A percentile compares a stretch with the other conserved stretches of the same genome.
phyloP scores from a whole-genome alignment of 768 basidiomycete species.

The Agaricus blazei region DNA sequence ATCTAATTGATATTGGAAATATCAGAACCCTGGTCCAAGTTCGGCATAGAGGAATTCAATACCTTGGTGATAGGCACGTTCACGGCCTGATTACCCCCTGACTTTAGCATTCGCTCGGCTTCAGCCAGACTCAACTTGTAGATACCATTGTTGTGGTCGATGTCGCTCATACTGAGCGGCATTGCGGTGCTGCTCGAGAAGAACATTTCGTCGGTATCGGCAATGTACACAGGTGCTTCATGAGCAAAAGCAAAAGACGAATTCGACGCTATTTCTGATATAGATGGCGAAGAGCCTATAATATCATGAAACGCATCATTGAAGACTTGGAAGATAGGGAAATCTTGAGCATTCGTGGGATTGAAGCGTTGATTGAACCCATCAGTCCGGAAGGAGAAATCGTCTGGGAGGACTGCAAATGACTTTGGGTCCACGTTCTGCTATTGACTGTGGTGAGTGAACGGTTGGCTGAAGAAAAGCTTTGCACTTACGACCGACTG shows the following conservation, averaged over 20 bases:
- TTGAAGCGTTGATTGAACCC: conserved; percentile 45
- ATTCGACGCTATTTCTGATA: conserved; percentile 56
- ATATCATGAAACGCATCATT: conserved; percentile 48
- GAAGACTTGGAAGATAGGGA: conserved; percentile 56
- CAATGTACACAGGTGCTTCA: conserved; percentile 68
- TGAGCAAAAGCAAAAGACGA: conserved; percentile 69
- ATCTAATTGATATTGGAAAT: conserved; percentile 32
- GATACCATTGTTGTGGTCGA: conserved; percentile 59
- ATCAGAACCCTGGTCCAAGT: neutral
- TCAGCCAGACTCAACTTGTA: conserved; percentile 58
- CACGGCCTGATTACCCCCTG: conserved; percentile 26
- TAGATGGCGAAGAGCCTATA: conserved; percentile 51
- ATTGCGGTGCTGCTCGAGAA: conserved; percentile 72
- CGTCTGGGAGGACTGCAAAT: conserved; percentile 48
- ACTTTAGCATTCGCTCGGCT: conserved; percentile 40
- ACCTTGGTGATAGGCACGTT: conserved; percentile 46
- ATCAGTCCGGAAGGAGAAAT: conserved; percentile 32
- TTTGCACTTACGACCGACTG: no score
- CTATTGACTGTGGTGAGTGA: no score
- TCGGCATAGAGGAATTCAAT: neutral
- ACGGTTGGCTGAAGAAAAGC: no score
- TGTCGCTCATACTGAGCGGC: conserved; percentile 53
- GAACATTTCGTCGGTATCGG: conserved; percentile 64
- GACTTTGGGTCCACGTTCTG: conserved; percentile 48
- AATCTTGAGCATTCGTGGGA: conserved; percentile 45